Evolutionary conservation across 2,329 filamentous ascomycete species (phyloP).

Genomic region (Alternaria dauci): DNA sequence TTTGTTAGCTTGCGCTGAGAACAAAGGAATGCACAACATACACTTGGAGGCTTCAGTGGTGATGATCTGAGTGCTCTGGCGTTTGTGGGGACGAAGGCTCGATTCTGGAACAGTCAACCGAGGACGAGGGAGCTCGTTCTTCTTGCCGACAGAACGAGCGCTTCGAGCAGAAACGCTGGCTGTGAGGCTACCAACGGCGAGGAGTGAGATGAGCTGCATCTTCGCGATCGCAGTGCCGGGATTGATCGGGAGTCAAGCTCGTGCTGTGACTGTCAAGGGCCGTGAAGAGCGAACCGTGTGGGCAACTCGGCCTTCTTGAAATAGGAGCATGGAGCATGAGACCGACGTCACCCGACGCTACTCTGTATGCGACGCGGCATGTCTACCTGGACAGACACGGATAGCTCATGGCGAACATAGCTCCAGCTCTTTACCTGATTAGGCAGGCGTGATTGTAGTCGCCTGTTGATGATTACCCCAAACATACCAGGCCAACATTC

Average conservation of each 20-base stretch:
- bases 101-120: slow-evolving; percentile 31
- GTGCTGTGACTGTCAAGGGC: slow-evolving; percentile 10
- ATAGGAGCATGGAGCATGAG: not conserved
- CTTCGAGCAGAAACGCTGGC: slow-evolving; percentile 40
- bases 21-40: not conserved
- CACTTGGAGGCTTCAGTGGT: slow-evolving; percentile 49
- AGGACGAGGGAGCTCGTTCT: slow-evolving; percentile 38
- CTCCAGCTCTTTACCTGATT: slow-evolving; percentile 19
- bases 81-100: slow-evolving; percentile 32
- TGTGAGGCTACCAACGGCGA: slow-evolving; percentile 42
- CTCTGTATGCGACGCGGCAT: slow-evolving; percentile 14
- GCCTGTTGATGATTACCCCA: not conserved
- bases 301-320: slow-evolving; percentile 11
- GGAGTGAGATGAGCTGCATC: slow-evolving; percentile 46
- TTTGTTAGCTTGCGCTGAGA: slow-evolving; percentile 7
- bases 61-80: slow-evolving; percentile 43
- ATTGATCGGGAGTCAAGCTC: slow-evolving; percentile 7
- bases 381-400: slow-evolving; percentile 19
- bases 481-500: not conserved
- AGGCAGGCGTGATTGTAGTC: slow-evolving; percentile 20
- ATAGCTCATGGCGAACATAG: slow-evolving; percentile 14
- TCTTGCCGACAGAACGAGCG: slow-evolving; percentile 42
- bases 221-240: slow-evolving; percentile 1
- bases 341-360: slow-evolving; percentile 20
- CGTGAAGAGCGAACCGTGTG: slow-evolving; percentile 4